phyloP scores from a whole-genome alignment of 2,329 filamentous ascomycete species.

The Nothophoma quercina region DNA sequence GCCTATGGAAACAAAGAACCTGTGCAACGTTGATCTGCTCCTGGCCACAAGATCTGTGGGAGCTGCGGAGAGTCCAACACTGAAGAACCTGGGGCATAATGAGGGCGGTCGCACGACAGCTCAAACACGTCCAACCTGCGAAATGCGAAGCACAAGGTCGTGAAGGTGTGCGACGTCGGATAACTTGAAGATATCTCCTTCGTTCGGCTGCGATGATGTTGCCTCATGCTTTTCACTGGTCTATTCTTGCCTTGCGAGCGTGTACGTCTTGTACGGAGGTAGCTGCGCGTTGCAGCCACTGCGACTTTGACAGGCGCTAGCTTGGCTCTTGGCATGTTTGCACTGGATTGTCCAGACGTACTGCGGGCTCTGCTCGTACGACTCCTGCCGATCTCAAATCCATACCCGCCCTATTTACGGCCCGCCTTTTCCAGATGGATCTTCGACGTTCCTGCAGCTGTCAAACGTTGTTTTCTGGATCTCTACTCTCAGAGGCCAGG shows the following conservation, averaged over 20 bases:
- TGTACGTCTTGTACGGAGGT: background rate
- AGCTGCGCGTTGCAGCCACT: background rate
- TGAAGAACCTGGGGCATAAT: slow-evolving; percentile 9
- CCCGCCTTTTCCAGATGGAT: background rate
- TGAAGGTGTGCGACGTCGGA: background rate
- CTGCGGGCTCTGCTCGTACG: too few species aligned
- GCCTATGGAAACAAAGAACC: slow-evolving; percentile 1
- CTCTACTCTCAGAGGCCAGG: background rate
- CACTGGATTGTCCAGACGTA: too few species aligned
- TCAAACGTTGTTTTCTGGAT: background rate
- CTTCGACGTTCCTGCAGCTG: background rate
- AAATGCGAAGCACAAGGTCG: background rate
- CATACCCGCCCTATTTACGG: background rate
- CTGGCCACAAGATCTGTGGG: slow-evolving; percentile 8
- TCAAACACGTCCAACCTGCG: background rate
- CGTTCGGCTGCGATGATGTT: background rate
- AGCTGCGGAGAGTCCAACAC: background rate
- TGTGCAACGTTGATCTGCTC: slow-evolving; percentile 3
- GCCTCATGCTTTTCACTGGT: background rate
- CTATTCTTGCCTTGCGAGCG: background rate
- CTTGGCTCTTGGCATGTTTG: slow-evolving; percentile 4
- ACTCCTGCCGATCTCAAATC: background rate
- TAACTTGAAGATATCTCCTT: background rate
- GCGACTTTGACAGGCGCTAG: background rate
- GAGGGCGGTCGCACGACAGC: slow-evolving; percentile 13